phyloP scores from a whole-genome alignment of 345 rosid genomes.

The Camelina sativa region DNA sequence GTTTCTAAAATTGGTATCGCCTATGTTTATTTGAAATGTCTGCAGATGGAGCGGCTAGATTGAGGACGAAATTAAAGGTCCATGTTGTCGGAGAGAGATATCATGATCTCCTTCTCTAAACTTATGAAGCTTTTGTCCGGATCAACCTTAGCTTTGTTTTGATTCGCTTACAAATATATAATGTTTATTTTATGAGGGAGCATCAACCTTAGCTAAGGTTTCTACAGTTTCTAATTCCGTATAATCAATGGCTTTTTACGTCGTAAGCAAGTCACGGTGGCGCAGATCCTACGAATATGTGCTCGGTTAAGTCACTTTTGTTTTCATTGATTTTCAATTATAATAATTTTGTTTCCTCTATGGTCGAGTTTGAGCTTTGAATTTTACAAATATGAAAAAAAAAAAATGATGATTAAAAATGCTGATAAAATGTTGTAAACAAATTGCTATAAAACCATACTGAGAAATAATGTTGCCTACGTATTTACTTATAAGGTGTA shows the following conservation, averaged over 20 bases:
- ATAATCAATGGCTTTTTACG: neutral
- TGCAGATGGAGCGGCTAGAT: constrained; percentile 90
- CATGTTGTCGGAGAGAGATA: constrained; percentile 23
- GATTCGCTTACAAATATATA: constrained; percentile 20
- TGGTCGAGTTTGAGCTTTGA: too few species aligned
- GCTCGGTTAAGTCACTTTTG: too few species aligned
- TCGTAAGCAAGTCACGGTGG: neutral
- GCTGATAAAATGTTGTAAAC: too few species aligned
- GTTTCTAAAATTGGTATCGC: neutral
- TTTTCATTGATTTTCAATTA: too few species aligned
- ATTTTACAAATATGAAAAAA: too few species aligned
- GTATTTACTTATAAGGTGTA: neutral
- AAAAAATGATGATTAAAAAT: too few species aligned
- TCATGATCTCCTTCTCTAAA: constrained; percentile 28
- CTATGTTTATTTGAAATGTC: constrained; percentile 8
- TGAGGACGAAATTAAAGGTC: constrained; percentile 44
- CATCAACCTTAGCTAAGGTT: constrained; percentile 36
- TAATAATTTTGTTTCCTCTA: too few species aligned
- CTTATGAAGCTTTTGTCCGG: constrained; percentile 33
- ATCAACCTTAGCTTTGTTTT: constrained; percentile 31
- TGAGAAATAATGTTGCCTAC: neutral
- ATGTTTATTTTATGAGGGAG: constrained; percentile 29
- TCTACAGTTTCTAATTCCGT: constrained; percentile 11
- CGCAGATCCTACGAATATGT: neutral
- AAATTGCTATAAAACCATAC: neutral